Evolutionary conservation across 1,139 yeast genomes (phyloP).

Genomic region (Saccharomyces hybrid): DNA sequence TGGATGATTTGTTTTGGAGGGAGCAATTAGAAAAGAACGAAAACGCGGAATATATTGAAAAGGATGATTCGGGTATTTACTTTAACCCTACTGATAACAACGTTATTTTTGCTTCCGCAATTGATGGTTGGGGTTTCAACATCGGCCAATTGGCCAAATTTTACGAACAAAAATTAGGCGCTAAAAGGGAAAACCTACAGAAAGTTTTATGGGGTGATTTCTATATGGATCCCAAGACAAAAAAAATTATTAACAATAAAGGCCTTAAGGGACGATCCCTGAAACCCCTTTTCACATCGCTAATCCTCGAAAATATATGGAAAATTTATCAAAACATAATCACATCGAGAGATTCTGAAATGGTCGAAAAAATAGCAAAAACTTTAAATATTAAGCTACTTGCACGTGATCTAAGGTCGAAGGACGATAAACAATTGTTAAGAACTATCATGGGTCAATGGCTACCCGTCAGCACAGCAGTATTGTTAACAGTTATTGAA

Average conservation of each 20-base stretch:
- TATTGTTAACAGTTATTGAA: slow-evolving; percentile 77
- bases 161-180: slow-evolving; percentile 78
- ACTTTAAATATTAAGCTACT: slow-evolving; percentile 61
- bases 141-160: slow-evolving; percentile 82
- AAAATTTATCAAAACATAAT: slow-evolving; percentile 72
- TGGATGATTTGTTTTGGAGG: slow-evolving; percentile 78
- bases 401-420: slow-evolving; percentile 74
- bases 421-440: slow-evolving; percentile 60
- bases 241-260: slow-evolving; percentile 62
- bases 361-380: slow-evolving; percentile 63
- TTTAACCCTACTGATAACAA: slow-evolving; percentile 87
- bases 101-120: slow-evolving; percentile 89
- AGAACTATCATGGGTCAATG: slow-evolving; percentile 81
- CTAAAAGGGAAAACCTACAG: slow-evolving; percentile 68
- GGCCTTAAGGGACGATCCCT: slow-evolving; percentile 43
- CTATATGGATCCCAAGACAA: slow-evolving; percentile 82
- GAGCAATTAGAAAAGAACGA: slow-evolving; percentile 49
- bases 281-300: slow-evolving; percentile 80
- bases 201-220: slow-evolving; percentile 97
- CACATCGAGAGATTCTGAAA: slow-evolving; percentile 59
- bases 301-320: slow-evolving; percentile 89
- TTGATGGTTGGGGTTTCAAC: slow-evolving; percentile 98
- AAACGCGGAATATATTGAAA: slow-evolving; percentile 58
- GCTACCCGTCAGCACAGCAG: slow-evolving; percentile 87
- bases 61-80: slow-evolving; percentile 76